These are phyloP conservation scores for Raffaelea deltoideospora DNA, from an alignment of 2,329 filamentous ascomycete species.

Conservation along the genomic window DNA sequence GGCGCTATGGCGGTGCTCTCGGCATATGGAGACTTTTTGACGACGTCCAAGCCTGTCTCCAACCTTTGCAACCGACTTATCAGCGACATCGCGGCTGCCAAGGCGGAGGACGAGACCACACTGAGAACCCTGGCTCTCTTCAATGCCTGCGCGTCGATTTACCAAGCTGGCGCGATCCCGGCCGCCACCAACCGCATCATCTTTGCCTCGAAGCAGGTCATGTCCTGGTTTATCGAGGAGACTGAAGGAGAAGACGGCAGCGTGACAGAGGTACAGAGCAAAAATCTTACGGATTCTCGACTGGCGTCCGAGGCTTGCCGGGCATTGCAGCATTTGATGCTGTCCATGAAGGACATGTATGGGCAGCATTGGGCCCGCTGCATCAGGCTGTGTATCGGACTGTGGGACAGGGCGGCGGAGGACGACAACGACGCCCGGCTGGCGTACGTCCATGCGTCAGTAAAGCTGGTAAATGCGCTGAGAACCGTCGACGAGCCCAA, in stretches of 20 bases:
- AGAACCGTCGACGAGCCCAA: slow-evolving; percentile 57
- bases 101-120: slow-evolving; percentile 26
- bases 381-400: slow-evolving; percentile 39
- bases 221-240: slow-evolving; percentile 48
- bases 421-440: slow-evolving; percentile 32
- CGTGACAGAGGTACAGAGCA: neutral
- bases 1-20: slow-evolving; percentile 32
- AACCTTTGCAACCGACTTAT: slow-evolving; percentile 45
- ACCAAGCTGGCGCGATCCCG: slow-evolving; percentile 35
- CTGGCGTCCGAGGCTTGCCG: slow-evolving; percentile 38
- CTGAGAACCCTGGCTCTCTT: slow-evolving; percentile 36
- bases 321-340: slow-evolving; percentile 46
- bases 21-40: slow-evolving; percentile 35
- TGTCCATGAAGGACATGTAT: slow-evolving; percentile 66
- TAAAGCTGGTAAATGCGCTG: slow-evolving; percentile 54
- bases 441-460: slow-evolving; percentile 53
- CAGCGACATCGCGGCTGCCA: slow-evolving; percentile 41
- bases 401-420: slow-evolving; percentile 36
- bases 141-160: slow-evolving; percentile 35
- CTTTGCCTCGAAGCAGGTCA: slow-evolving; percentile 68
- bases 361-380: slow-evolving; percentile 70
- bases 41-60: slow-evolving; percentile 30
- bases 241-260: slow-evolving; percentile 16
- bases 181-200: slow-evolving; percentile 56
- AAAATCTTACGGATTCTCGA: slow-evolving; percentile 15